Evolutionary conservation across 2,329 filamentous ascomycete genomes (phyloP).

Genomic region (Penicillium freii): DNA sequence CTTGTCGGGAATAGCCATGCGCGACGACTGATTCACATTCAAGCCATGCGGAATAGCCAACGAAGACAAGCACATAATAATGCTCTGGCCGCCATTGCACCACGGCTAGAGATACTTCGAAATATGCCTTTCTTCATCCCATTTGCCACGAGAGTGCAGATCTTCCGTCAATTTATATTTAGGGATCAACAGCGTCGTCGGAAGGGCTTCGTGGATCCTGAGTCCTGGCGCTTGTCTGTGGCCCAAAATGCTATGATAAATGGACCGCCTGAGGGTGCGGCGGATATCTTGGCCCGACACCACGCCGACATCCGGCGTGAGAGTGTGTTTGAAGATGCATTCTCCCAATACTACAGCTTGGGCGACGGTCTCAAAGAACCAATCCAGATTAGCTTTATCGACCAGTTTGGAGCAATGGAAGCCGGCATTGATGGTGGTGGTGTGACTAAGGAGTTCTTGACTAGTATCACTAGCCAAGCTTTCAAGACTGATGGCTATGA

Average conservation of each 20-base stretch:
- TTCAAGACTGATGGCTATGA: slow-evolving; percentile 62
- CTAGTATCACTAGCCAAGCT: slow-evolving; percentile 79
- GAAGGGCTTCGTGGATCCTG: slow-evolving; percentile 67
- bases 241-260: slow-evolving; percentile 45
- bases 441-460: slow-evolving; percentile 96
- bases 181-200: slow-evolving; percentile 74
- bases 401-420: slow-evolving; percentile 80
- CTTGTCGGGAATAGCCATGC: slow-evolving; percentile 59
- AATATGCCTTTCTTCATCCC: slow-evolving; percentile 98
- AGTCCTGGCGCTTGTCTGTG: slow-evolving; percentile 68
- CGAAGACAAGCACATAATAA: slow-evolving; percentile 67
- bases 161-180: slow-evolving; percentile 89
- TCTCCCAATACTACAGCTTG: slow-evolving; percentile 74
- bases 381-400: slow-evolving; percentile 94
- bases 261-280: slow-evolving; percentile 39
- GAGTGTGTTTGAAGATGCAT: slow-evolving; percentile 81
- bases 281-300: slow-evolving; percentile 55
- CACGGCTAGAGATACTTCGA: slow-evolving; percentile 82
- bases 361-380: slow-evolving; percentile 86
- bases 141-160: slow-evolving; percentile 84
- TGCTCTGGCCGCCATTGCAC: slow-evolving; percentile 74
- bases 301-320: slow-evolving; percentile 77
- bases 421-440: slow-evolving; percentile 96
- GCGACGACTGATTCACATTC: slow-evolving; percentile 61
- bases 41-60: slow-evolving; percentile 63